Evolutionary conservation across 129 eudicot genomes (phyloP).

Genomic region (Silybum marianum): DNA sequence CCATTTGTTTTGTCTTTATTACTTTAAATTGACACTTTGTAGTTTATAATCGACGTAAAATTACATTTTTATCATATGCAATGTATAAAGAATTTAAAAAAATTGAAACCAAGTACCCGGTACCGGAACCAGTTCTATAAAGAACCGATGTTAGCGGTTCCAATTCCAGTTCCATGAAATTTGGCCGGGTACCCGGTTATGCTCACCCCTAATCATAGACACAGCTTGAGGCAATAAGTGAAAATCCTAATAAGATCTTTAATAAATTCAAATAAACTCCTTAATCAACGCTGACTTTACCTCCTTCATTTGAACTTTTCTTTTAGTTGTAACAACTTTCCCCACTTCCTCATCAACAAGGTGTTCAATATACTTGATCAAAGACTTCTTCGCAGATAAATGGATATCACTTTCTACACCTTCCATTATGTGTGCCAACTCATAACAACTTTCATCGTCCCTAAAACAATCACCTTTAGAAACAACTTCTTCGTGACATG

Average conservation of each 20-base stretch:
- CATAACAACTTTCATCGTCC: conserved; percentile 12
- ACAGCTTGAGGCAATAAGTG: neutral
- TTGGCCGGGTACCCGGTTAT: too few relatives aligned
- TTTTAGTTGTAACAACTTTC: conserved; percentile 34
- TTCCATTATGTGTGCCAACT: conserved; percentile 44
- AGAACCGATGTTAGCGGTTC: too few relatives aligned
- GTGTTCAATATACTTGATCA: conserved; percentile 45
- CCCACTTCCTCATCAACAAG: conserved; percentile 66
- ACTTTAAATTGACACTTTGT: too few relatives aligned
- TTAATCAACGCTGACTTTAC: conserved; percentile 30
- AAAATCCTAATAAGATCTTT: neutral
- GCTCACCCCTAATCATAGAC: too few relatives aligned
- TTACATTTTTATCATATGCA: too few relatives aligned
- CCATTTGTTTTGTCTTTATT: too few relatives aligned
- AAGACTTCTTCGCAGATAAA: conserved; percentile 50
- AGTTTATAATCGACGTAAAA: too few relatives aligned
- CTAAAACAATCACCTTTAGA: conserved; percentile 12
- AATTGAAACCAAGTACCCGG: too few relatives aligned
- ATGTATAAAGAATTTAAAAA: too few relatives aligned
- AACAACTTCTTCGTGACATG: conserved; percentile 35
- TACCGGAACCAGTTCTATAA: too few relatives aligned
- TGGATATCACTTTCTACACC: conserved; percentile 56
- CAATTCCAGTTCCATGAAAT: too few relatives aligned
- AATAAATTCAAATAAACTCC: neutral
- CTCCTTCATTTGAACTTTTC: conserved; percentile 41